Percentiles rank a stretch among this genome's conserved stretches.
Conservation (phyloP, 164 flowering plant genomes). For the Umbellularia californica region DNA sequence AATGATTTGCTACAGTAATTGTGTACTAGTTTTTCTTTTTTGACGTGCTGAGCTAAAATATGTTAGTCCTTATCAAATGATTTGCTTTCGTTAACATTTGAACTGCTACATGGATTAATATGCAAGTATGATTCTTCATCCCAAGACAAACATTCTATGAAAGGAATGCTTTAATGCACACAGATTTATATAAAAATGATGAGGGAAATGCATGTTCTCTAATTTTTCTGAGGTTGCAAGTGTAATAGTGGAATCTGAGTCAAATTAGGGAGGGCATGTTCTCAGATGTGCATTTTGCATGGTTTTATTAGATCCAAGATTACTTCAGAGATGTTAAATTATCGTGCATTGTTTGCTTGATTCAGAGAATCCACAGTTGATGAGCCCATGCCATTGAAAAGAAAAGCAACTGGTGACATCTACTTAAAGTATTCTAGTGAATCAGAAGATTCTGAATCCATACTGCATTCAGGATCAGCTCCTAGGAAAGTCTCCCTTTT, state of each 20-base stretch:
- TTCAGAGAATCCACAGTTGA: slow-evolving; percentile 28
- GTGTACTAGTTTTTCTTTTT: too few species aligned
- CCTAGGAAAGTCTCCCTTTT: slow-evolving; percentile 10
- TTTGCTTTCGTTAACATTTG: background rate
- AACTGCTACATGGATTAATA: background rate
- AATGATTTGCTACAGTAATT: too few species aligned
- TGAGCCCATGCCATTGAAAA: slow-evolving; percentile 16
- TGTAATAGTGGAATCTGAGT: background rate
- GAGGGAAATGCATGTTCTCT: background rate
- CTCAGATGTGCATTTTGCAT: background rate
- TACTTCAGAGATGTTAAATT: background rate
- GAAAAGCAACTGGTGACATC: slow-evolving; percentile 16
- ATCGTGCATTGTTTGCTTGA: slow-evolving; percentile 7
- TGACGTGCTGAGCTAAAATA: background rate
- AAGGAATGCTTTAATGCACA: background rate
- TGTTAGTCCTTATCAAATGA: background rate
- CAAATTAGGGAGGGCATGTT: background rate
- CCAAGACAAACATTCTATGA: background rate
- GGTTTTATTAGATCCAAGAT: background rate
- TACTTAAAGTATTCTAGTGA: slow-evolving; percentile 21
- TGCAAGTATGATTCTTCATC: background rate
- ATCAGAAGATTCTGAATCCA: slow-evolving; percentile 22
- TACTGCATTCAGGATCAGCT: slow-evolving; percentile 10
- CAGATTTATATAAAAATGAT: too few species aligned
- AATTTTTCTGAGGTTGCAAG: background rate